phyloP scores from a whole-genome alignment of 257 asterid species.

The Buddleja alternifolia region DNA sequence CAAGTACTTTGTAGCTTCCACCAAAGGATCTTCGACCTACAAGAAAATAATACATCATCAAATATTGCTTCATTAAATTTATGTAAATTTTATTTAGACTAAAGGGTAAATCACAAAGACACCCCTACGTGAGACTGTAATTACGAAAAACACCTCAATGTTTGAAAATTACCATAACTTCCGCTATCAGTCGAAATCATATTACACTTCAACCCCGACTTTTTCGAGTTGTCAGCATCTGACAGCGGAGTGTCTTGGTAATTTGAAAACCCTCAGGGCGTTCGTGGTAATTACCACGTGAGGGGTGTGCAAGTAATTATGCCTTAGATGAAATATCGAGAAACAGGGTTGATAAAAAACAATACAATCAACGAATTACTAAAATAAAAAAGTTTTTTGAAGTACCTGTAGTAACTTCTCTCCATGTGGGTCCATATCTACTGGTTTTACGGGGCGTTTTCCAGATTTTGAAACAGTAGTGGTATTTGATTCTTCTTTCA shows the following conservation, averaged over 20 bases:
- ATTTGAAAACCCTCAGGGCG: too few species aligned
- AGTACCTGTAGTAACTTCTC: constrained; percentile 84
- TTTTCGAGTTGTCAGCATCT: too few species aligned
- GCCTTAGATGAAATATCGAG: too few species aligned
- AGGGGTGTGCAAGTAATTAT: too few species aligned
- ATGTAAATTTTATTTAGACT: neutral
- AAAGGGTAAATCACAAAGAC: too few species aligned
- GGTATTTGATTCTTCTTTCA: constrained; percentile 77
- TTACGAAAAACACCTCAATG: too few species aligned
- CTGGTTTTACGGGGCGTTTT: constrained; percentile 80
- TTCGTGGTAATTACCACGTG: too few species aligned
- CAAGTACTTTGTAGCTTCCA: constrained; percentile 92
- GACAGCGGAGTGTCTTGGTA: too few species aligned
- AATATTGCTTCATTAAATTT: neutral
- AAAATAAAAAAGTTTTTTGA: constrained; percentile 19
- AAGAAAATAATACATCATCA: constrained; percentile 23
- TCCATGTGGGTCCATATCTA: constrained; percentile 92
- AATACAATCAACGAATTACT: constrained; percentile 16
- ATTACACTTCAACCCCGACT: too few species aligned
- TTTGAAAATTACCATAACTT: too few species aligned
- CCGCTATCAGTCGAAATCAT: too few species aligned
- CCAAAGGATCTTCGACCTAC: constrained; percentile 92
- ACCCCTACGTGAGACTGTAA: too few species aligned
- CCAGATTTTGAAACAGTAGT: constrained; percentile 70
- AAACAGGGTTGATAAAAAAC: constrained; percentile 11